These are phyloP conservation scores for Alternaria dauci DNA, from an alignment of 2,329 filamentous ascomycete species.

Conservation along the genomic window DNA sequence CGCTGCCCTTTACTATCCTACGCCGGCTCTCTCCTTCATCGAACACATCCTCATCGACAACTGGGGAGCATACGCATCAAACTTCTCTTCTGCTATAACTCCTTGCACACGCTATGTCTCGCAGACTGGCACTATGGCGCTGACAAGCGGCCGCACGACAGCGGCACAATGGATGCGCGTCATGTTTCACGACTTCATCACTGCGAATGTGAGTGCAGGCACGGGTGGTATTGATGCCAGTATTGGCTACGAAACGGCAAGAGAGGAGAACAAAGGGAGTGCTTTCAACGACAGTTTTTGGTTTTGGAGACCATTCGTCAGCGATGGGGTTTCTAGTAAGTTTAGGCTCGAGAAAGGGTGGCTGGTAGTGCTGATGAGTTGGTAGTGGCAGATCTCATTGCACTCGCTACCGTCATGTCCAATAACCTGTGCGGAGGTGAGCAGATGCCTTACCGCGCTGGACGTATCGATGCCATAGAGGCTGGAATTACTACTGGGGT, in stretches of 20 bases:
- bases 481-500: constrained; percentile 34
- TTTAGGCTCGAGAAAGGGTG: neutral
- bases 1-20: constrained; percentile 16
- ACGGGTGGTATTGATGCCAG: constrained; percentile 43
- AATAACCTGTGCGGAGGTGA: constrained; percentile 38
- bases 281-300: constrained; percentile 43
- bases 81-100: constrained; percentile 28
- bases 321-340: constrained; percentile 1
- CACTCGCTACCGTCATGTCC: constrained; percentile 34
- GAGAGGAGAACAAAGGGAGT: constrained; percentile 35
- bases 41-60: constrained; percentile 28
- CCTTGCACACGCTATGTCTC: constrained; percentile 27
- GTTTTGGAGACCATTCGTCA: constrained; percentile 34
- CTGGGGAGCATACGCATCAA: constrained; percentile 25
- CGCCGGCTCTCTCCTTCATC: constrained; percentile 12
- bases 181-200: constrained; percentile 44
- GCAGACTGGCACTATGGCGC: constrained; percentile 13
- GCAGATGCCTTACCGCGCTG: constrained; percentile 31
- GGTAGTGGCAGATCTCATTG: constrained; percentile 39
- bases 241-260: constrained; percentile 39
- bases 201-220: constrained; percentile 32
- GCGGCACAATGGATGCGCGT: constrained; percentile 40
- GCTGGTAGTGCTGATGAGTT: neutral
- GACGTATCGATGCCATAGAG: constrained; percentile 36
- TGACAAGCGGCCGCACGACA: constrained; percentile 16